A percentile compares a stretch with the other conserved stretches of the same genome.
phyloP scores from a whole-genome alignment of 106 monocot genomes.

The Phalaenopsis aphrodite region DNA sequence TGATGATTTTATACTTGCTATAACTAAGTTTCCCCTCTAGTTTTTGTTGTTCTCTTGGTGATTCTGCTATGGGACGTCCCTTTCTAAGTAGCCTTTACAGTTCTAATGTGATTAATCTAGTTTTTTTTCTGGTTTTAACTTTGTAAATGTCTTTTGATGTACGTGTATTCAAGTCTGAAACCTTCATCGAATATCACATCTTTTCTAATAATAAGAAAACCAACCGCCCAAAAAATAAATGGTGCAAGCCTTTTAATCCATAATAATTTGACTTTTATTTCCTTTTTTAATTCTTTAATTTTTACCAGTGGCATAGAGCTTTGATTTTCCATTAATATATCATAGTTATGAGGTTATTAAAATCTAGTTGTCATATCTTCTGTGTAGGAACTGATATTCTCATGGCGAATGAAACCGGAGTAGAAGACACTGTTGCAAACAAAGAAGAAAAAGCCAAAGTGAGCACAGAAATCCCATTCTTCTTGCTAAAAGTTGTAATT shows the following conservation, averaged over 20 bases:
- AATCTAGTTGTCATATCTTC: neutral
- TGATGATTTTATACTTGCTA: neutral
- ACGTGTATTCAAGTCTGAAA: neutral
- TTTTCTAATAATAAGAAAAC: neutral
- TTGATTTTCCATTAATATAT: too few species aligned
- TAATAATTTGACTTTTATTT: neutral
- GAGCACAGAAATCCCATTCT: neutral
- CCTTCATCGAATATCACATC: neutral
- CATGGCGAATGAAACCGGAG: neutral
- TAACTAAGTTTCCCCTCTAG: neutral
- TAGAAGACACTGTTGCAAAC: neutral
- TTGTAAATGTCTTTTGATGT: neutral
- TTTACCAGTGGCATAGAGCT: too few species aligned
- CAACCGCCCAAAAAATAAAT: too few species aligned
- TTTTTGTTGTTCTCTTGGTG: neutral
- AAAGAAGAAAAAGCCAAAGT: neutral
- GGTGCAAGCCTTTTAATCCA: neutral
- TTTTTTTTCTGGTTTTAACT: neutral
- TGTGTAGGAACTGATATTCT: constrained; percentile 1
- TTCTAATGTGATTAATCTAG: neutral
- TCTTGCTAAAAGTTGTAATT: neutral
- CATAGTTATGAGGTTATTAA: neutral
- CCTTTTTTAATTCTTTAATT: neutral
- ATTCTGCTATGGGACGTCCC: neutral
- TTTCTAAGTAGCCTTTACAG: neutral